A percentile compares a stretch with the other conserved stretches of the same genome.
Evolutionary conservation across 305 asterid genomes (phyloP).

Genomic region (Salvia sclarea): DNA sequence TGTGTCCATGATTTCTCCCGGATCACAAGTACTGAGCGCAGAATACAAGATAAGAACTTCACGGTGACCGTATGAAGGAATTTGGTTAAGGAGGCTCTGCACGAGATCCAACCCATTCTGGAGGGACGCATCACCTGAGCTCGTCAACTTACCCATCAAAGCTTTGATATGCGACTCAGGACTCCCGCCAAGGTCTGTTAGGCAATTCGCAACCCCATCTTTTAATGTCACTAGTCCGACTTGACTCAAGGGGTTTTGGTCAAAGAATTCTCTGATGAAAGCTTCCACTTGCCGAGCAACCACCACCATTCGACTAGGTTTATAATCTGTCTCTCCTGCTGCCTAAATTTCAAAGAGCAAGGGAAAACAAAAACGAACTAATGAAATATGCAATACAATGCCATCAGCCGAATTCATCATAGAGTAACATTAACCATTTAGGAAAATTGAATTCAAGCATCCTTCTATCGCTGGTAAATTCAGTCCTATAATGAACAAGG

Average conservation of each 20-base stretch:
- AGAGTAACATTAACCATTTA: too few relatives aligned
- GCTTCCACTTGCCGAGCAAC: constrained; percentile 90
- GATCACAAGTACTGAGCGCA: constrained; percentile 92
- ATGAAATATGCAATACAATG: too few relatives aligned
- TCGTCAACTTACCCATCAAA: constrained; percentile 80
- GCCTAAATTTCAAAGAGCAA: constrained; percentile 56
- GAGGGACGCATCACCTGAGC: constrained; percentile 93
- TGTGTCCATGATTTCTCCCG: constrained; percentile 79
- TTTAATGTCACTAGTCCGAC: constrained; percentile 72
- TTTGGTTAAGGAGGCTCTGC: constrained; percentile 68
- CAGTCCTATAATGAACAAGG: too few relatives aligned
- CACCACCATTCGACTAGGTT: constrained; percentile 89
- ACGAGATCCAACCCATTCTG: constrained; percentile 93
- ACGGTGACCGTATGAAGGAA: constrained; percentile 93
- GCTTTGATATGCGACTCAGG: constrained; percentile 96
- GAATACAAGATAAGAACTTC: constrained; percentile 88
- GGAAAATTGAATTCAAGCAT: too few relatives aligned
- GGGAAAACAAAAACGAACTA: too few relatives aligned
- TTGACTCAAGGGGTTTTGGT: constrained; percentile 91
- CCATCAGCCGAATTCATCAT: too few relatives aligned
- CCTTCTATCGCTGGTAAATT: too few relatives aligned
- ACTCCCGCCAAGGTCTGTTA: constrained; percentile 94
- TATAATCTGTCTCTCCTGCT: constrained; percentile 81
- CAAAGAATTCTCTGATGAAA: constrained; percentile 88
- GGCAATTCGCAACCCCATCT: constrained; percentile 83